phyloP scores from a whole-genome alignment of 805 yeast genomes.

The Kluyveromyces aestuarii region DNA sequence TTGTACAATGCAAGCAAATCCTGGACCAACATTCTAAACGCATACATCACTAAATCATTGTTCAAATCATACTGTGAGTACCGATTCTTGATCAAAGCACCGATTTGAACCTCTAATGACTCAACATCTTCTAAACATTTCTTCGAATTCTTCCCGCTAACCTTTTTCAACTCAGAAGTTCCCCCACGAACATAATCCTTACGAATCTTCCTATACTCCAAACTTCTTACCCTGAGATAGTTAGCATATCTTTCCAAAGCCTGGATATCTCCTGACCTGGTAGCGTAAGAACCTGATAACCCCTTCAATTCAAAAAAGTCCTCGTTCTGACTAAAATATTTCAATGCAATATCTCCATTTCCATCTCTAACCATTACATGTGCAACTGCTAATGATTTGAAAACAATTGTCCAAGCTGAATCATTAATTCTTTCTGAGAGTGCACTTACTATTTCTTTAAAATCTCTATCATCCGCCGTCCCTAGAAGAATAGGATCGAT shows the following conservation, averaged over 20 bases:
- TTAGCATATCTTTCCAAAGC: constrained; percentile 58
- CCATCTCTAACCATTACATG: constrained; percentile 95
- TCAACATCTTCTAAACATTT: constrained; percentile 78
- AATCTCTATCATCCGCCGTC: constrained; percentile 34
- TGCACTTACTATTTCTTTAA: constrained; percentile 60
- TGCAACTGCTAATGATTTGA: constrained; percentile 71
- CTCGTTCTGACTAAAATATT: constrained; percentile 43
- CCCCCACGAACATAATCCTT: constrained; percentile 76
- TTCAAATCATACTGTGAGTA: constrained; percentile 73
- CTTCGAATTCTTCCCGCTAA: constrained; percentile 47
- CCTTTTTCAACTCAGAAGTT: constrained; percentile 36
- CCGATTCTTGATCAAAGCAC: constrained; percentile 61
- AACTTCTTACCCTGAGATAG: constrained; percentile 60
- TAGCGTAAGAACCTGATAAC: constrained; percentile 24
- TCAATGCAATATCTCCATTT: constrained; percentile 61
- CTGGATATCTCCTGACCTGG: constrained; percentile 38
- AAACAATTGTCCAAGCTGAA: constrained; percentile 85
- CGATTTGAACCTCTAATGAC: constrained; percentile 75
- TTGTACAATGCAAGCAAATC: constrained; percentile 83
- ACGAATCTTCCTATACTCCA: constrained; percentile 54
- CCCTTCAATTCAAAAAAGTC: constrained; percentile 42
- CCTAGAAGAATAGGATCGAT: constrained; percentile 78
- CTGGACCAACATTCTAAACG: constrained; percentile 82
- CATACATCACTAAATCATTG: constrained; percentile 75
- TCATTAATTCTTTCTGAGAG: constrained; percentile 58